These are phyloP conservation scores for Komagataea norvegica DNA, from an alignment of 1,139 yeast genomes.

Conservation along the genomic window DNA sequence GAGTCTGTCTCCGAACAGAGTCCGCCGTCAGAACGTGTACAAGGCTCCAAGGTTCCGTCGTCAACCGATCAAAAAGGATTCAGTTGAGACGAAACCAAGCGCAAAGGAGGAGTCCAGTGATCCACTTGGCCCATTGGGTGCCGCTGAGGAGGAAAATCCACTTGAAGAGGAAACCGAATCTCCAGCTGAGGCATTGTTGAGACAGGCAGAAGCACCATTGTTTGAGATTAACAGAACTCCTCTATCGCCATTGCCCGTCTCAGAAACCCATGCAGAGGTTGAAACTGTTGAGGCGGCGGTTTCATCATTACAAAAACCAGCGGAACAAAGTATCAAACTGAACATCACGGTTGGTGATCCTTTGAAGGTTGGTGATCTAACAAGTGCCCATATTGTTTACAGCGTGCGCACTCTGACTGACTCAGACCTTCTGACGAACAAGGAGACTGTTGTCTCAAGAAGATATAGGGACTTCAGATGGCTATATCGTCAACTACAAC, in stretches of 20 bases:
- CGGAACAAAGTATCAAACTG: conserved; percentile 33
- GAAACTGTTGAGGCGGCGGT: conserved; percentile 8
- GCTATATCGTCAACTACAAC: conserved; percentile 85
- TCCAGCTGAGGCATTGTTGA: conserved; percentile 29
- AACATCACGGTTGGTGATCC: conserved; percentile 86
- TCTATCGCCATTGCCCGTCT: conserved; percentile 19
- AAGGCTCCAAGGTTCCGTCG: conserved; percentile 43
- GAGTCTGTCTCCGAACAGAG: conserved; percentile 33
- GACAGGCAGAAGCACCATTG: conserved; percentile 48
- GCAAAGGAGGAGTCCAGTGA: conserved; percentile 13
- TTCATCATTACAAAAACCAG: conserved; percentile 14
- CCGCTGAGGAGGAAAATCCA: conserved; percentile 14
- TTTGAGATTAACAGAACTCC: conserved; percentile 37
- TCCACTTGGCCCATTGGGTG: conserved; percentile 43
- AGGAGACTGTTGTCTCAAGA: conserved; percentile 54
- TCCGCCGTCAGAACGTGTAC: conserved; percentile 33
- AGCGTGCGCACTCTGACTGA: conserved; percentile 61
- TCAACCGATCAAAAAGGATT: conserved; percentile 11
- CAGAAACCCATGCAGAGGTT: conserved; percentile 7
- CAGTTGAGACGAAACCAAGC: conserved; percentile 1
- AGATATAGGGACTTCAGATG: conserved; percentile 81
- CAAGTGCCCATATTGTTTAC: conserved; percentile 86
- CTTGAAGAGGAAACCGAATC: conserved; percentile 12
- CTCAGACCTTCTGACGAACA: conserved; percentile 31
- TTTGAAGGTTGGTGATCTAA: conserved; percentile 82